phyloP scores from a whole-genome alignment of 2,329 filamentous ascomycete species.

The Sclerotinia spermophila region DNA sequence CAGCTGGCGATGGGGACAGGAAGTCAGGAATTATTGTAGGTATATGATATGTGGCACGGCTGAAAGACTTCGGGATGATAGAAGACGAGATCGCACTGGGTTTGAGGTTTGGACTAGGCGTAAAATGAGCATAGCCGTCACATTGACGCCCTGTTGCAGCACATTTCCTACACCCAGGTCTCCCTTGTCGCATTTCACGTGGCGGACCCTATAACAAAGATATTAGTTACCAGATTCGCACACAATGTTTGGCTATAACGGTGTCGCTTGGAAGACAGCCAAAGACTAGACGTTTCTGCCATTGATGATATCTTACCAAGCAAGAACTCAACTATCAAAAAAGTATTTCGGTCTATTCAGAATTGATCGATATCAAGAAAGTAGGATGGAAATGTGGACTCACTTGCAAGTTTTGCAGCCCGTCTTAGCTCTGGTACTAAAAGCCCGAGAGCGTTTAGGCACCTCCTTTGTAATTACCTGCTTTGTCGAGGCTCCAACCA shows the following conservation, averaged over 20 bases:
- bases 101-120: not conserved
- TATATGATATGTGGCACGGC: not conserved
- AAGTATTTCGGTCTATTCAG: too few relatives aligned
- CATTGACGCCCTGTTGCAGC: slow-evolving; percentile 13
- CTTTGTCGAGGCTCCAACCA: not conserved
- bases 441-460: slow-evolving; percentile 16
- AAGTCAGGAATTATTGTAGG: not conserved
- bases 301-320: not conserved
- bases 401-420: slow-evolving; percentile 24
- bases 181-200: slow-evolving; percentile 21
- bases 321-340: not conserved
- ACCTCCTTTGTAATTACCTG: not conserved
- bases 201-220: slow-evolving; percentile 14
- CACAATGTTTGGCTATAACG: not conserved
- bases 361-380: not conserved
- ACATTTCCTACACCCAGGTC: slow-evolving; percentile 20
- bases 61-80: not conserved
- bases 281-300: not conserved
- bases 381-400: not conserved
- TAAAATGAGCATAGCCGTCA: slow-evolving; percentile 20
- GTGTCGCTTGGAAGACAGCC: not conserved
- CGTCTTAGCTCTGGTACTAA: slow-evolving; percentile 19
- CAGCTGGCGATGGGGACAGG: slow-evolving; percentile 3
- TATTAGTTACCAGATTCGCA: not conserved
- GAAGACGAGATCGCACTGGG: not conserved